Percentiles rank a stretch among this genome's conserved stretches.
Conservation (phyloP, 2,329 filamentous ascomycete genomes). For the Xylaria sp. region DNA sequence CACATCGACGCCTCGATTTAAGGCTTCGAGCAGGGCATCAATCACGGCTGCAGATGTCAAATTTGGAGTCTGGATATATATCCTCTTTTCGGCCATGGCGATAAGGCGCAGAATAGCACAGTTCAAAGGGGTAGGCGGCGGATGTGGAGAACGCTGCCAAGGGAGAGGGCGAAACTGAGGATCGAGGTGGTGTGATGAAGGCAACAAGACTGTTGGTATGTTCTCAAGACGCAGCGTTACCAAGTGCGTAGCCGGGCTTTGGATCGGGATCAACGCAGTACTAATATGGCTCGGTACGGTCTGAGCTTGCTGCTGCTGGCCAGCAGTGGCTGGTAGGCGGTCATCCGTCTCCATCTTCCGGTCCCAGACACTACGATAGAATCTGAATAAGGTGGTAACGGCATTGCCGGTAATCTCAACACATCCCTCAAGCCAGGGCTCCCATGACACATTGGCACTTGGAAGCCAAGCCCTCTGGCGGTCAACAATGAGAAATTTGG, state of each 20-base stretch:
- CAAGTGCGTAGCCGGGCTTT: constrained; percentile 42
- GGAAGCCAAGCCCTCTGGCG: constrained; percentile 74
- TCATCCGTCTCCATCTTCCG: constrained; percentile 41
- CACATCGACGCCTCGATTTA: constrained; percentile 75
- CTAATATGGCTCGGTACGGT: constrained; percentile 16
- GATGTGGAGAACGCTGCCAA: constrained; percentile 60
- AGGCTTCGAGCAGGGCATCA: constrained; percentile 67
- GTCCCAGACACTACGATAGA: constrained; percentile 78
- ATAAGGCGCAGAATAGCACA: constrained; percentile 71
- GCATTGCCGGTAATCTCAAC: constrained; percentile 72
- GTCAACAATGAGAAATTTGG: constrained; percentile 83
- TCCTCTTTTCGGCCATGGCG: constrained; percentile 63
- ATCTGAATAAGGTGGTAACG: constrained; percentile 70
- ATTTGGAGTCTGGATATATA: constrained; percentile 83
- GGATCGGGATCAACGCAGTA: constrained; percentile 37
- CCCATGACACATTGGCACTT: constrained; percentile 88
- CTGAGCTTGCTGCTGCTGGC: constrained; percentile 6
- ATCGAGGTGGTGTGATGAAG: constrained; percentile 78
- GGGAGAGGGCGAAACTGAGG: constrained; percentile 71
- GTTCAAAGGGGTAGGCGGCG: constrained; percentile 76
- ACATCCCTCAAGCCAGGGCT: constrained; percentile 86
- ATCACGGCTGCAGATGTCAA: constrained; percentile 75
- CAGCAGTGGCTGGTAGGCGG: constrained; percentile 5
- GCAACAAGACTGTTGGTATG: constrained; percentile 72
- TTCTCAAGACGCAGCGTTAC: constrained; percentile 35